These are phyloP conservation scores for Edaphochlamys debaryana DNA, from an alignment of 139 green algal genomes.

Conservation along the genomic window DNA sequence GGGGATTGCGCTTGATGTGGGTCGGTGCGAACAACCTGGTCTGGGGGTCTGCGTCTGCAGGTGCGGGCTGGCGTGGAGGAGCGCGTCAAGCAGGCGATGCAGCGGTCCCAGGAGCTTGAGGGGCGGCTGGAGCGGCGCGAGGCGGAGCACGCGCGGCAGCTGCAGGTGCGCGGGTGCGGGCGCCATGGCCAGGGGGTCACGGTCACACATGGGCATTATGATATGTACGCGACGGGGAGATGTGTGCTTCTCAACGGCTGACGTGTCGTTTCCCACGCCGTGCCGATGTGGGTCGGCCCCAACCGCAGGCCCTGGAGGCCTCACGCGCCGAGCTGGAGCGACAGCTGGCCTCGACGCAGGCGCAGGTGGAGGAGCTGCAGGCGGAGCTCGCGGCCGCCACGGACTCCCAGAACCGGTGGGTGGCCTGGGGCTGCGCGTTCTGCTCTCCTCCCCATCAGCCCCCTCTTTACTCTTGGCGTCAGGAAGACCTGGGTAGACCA, in stretches of 20 bases:
- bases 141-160: constrained; percentile 23
- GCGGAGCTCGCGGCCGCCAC: neutral
- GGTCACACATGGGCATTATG: no score
- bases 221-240: no score
- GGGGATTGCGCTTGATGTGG: no score
- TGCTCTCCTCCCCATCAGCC: no score
- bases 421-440: no score
- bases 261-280: no score
- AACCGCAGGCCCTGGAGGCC: constrained; percentile 35
- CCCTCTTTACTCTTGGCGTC: no score
- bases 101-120: constrained; percentile 55
- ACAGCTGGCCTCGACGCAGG: constrained; percentile 13
- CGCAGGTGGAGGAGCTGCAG: constrained; percentile 25
- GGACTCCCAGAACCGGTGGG: neutral
- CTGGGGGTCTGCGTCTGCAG: constrained; percentile 27
- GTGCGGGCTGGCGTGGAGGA: constrained; percentile 62
- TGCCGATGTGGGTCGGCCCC: no score
- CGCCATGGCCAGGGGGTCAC: no score
- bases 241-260: no score
- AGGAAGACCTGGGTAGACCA: no score
- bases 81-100: constrained; percentile 56
- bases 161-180: constrained; percentile 46
- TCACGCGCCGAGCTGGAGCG: constrained; percentile 43
- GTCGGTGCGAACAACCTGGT: no score
- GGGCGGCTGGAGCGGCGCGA: constrained; percentile 36